Conservation (phyloP, 202 grass and related monocot genomes). For the Schoenoplectus triqueter region DNA sequence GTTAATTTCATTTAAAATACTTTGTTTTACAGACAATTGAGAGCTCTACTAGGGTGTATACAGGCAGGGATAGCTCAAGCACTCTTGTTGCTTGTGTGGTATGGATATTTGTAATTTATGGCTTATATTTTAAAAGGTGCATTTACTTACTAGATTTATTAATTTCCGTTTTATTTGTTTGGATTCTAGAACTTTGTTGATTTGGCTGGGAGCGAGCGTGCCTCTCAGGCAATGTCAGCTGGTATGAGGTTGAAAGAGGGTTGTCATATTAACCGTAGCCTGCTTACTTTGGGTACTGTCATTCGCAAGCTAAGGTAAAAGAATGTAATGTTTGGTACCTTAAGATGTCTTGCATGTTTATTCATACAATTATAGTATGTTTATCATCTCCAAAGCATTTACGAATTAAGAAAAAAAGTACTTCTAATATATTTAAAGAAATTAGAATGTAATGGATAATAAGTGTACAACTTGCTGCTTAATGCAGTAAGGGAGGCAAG, state of each 20-base stretch:
- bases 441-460: background rate
- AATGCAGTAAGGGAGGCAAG: conserved; percentile 63
- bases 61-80: conserved; percentile 58
- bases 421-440: too few species aligned
- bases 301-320: conserved; percentile 91
- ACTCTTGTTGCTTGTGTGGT: conserved; percentile 88
- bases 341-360: background rate
- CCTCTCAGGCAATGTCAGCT: conserved; percentile 68
- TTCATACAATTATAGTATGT: conserved; percentile 3
- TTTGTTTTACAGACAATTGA: conserved; percentile 58
- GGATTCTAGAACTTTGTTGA: conserved; percentile 87
- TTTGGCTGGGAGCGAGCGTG: conserved; percentile 91
- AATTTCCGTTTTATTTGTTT: conserved; percentile 39
- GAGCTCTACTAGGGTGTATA: conserved; percentile 62
- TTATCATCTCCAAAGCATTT: background rate
- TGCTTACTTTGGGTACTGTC: conserved; percentile 89
- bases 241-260: conserved; percentile 88
- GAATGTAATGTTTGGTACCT: background rate
- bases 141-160: background rate
- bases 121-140: background rate
- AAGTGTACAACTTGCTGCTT: background rate
- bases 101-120: background rate
- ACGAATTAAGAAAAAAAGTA: too few species aligned
- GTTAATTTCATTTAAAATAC: conserved; percentile 24
- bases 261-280: conserved; percentile 88